Percentiles rank a stretch among this genome's conserved stretches.
These are phyloP conservation scores for Cordyceps pruinosa DNA, from an alignment of 2,329 filamentous ascomycete genomes.

Conservation along the genomic window DNA sequence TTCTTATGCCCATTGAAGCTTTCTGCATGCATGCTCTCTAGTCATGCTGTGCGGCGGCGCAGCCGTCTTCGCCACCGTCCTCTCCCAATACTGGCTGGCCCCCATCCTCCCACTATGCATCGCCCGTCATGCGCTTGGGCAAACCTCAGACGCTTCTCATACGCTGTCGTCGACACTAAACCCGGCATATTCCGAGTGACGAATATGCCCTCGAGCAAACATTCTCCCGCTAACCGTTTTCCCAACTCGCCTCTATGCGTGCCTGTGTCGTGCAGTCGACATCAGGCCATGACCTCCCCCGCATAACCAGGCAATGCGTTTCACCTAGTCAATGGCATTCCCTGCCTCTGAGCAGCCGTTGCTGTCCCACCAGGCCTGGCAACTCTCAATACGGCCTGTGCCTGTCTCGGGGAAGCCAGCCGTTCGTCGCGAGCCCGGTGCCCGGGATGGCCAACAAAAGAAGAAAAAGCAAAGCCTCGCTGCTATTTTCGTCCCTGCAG, in stretches of 20 bases:
- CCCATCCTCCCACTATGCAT: not conserved
- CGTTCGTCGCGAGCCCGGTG: not conserved
- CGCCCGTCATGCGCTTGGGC: not conserved
- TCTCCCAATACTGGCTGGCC: not conserved
- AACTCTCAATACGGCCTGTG: too few relatives aligned
- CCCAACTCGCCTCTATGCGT: not conserved
- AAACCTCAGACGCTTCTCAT: not conserved
- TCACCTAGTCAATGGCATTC: slow-evolving; percentile 1
- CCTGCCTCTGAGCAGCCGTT: too few relatives aligned
- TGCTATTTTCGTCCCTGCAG: not conserved
- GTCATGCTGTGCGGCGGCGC: too few relatives aligned
- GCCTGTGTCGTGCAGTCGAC: not conserved
- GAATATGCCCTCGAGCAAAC: not conserved
- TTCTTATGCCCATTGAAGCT: too few relatives aligned
- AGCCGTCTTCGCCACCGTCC: not conserved
- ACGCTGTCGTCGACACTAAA: not conserved
- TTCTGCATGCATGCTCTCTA: too few relatives aligned
- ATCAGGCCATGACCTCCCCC: not conserved
- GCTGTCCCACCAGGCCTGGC: too few relatives aligned
- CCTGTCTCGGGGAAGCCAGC: too few relatives aligned
- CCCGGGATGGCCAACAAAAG: not conserved
- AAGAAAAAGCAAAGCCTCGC: not conserved
- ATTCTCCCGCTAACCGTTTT: not conserved
- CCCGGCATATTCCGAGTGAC: not conserved
- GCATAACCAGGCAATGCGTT: not conserved